phyloP scores from a whole-genome alignment of 768 basidiomycete genomes.

The Lenzites betulinus region DNA sequence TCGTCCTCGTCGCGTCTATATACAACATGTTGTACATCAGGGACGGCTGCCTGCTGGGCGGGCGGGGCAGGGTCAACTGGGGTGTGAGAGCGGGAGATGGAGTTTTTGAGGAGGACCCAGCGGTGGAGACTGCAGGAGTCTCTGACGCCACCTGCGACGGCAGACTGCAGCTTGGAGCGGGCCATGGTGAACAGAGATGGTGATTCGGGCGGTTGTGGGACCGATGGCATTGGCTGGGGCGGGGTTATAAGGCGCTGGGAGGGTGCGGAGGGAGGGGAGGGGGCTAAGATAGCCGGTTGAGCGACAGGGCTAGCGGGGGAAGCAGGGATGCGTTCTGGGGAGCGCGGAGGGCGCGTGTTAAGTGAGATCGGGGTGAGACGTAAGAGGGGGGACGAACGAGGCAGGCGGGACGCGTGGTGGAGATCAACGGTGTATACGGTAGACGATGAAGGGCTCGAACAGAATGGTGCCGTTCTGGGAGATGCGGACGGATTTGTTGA shows the following conservation, averaged over 20 bases:
- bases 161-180: constrained; percentile 72
- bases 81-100: constrained; percentile 58
- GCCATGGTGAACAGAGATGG: constrained; percentile 61
- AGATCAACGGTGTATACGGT: constrained; percentile 74
- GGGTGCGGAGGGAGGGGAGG: constrained; percentile 25
- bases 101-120: constrained; percentile 89
- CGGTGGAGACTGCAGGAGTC: constrained; percentile 79
- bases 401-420: constrained; percentile 7
- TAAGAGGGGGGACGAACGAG: constrained; percentile 18
- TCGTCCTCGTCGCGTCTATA: constrained; percentile 46
- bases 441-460: constrained; percentile 85
- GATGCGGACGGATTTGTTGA: constrained; percentile 79
- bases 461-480: constrained; percentile 86
- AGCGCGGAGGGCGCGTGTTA: constrained; percentile 6
- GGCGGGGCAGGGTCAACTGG: constrained; percentile 34
- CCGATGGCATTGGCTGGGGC: constrained; percentile 26
- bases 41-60: constrained; percentile 19
- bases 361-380: constrained; percentile 3
- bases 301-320: constrained; percentile 26
- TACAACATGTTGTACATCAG: constrained; percentile 35
- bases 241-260: constrained; percentile 33
- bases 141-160: constrained; percentile 52
- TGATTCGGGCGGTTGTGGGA: constrained; percentile 44
- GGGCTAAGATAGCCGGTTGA: constrained; percentile 27
- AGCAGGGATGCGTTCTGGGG: constrained; percentile 27